Conservation (phyloP, 106 monocot species). For the Alisma plantagoaquatica region DNA sequence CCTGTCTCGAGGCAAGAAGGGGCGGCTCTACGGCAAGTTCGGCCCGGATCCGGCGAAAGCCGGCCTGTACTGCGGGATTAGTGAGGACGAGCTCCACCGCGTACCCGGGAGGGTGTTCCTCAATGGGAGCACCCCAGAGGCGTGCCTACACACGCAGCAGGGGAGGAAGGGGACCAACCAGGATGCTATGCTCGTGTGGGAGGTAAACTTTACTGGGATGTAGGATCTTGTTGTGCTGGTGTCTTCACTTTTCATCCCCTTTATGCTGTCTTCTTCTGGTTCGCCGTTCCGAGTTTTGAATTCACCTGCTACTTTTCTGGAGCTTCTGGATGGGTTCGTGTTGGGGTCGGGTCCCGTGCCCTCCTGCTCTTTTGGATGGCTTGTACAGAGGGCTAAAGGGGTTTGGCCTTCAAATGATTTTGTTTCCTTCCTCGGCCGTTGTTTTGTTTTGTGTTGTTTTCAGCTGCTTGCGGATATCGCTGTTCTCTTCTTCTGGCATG, state of each 20-base stretch:
- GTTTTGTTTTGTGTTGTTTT: no score
- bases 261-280: not conserved
- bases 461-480: no score
- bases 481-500: no score
- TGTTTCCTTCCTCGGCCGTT: no score
- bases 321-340: not conserved
- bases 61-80: no score
- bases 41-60: no score
- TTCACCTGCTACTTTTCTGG: not conserved
- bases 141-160: slow-evolving; percentile 35
- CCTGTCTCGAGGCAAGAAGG: not conserved
- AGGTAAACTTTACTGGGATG: slow-evolving; percentile 17
- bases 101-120: slow-evolving; percentile 26
- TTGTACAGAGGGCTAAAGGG: no score
- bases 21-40: no score
- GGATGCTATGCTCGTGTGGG: slow-evolving; percentile 56
- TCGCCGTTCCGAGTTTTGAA: not conserved
- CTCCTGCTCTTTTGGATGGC: no score
- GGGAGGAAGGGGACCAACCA: slow-evolving; percentile 53
- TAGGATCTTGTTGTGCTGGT: not conserved
- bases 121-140: slow-evolving; percentile 24
- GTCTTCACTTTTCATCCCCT: not conserved
- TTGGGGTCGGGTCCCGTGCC: no score
- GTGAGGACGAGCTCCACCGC: slow-evolving; percentile 20
- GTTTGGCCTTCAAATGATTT: no score